phyloP scores from a whole-genome alignment of 805 yeast species.

The Jamesozyma piceae region DNA sequence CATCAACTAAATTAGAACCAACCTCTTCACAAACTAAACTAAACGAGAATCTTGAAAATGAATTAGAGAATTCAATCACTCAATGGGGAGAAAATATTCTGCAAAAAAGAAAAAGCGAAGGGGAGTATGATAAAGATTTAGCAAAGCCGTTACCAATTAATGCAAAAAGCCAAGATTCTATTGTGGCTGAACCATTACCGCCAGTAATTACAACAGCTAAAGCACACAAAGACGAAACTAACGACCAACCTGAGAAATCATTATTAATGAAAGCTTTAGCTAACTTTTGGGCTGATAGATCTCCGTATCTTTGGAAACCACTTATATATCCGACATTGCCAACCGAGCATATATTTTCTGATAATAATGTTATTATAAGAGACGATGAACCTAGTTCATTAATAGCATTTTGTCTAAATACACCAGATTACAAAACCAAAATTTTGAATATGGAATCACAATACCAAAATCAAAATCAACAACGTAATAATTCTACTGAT shows the following conservation, averaged over 20 bases:
- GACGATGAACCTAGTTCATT: conserved; percentile 95
- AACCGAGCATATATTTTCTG: conserved; percentile 85
- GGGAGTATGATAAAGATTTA: not conserved
- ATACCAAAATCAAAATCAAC: not conserved
- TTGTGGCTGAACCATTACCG: conserved; percentile 11
- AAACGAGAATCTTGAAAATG: conserved; percentile 21
- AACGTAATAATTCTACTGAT: not conserved
- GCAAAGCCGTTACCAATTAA: not conserved
- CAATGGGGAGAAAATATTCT: conserved; percentile 24
- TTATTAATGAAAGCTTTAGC: conserved; percentile 76
- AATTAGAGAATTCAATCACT: conserved; percentile 26
- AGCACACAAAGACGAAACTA: conserved; percentile 21
- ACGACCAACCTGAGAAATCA: conserved; percentile 51
- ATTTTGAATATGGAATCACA: conserved; percentile 2
- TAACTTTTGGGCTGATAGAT: conserved; percentile 94
- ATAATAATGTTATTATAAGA: conserved; percentile 84
- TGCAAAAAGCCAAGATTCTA: not conserved
- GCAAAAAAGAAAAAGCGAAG: conserved; percentile 5
- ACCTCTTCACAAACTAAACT: conserved; percentile 2
- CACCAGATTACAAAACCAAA: conserved; percentile 56
- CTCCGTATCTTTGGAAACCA: conserved; percentile 93
- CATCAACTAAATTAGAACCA: not conserved
- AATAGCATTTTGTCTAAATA: conserved; percentile 83
- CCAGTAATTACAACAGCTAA: conserved; percentile 16
- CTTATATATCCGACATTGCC: conserved; percentile 69